Percentiles rank a stretch among this genome's conserved stretches.
Conservation (phyloP, 306 rosid species). For the Clitoria ternatea region DNA sequence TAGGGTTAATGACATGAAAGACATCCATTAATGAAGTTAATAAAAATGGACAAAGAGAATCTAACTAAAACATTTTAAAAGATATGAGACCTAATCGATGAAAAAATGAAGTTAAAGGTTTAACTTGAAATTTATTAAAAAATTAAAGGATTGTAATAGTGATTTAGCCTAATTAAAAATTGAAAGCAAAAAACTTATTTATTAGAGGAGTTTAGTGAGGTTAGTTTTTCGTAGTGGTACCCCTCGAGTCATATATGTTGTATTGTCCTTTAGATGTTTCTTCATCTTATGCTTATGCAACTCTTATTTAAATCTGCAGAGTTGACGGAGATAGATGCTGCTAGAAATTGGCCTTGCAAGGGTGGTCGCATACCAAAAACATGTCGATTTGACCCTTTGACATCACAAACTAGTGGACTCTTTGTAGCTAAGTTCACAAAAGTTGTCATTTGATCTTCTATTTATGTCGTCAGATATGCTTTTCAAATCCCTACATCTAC, state of each 20-base stretch:
- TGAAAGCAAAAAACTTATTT: neutral
- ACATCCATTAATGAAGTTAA: too few relatives aligned
- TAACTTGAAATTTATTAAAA: too few relatives aligned
- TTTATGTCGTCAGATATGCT: neutral
- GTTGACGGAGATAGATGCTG: slow-evolving; percentile 57
- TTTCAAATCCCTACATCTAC: neutral
- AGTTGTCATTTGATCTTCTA: slow-evolving; percentile 29
- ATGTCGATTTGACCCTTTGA: slow-evolving; percentile 64
- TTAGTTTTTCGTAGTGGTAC: neutral
- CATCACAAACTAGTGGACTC: slow-evolving; percentile 83
- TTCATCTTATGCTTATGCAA: neutral
- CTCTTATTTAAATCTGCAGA: slow-evolving; percentile 33
- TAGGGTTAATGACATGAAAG: too few relatives aligned
- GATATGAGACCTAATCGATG: too few relatives aligned
- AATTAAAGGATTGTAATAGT: too few relatives aligned
- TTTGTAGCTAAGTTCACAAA: slow-evolving; percentile 70
- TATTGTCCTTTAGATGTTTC: neutral
- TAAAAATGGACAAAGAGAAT: too few relatives aligned
- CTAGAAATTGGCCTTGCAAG: slow-evolving; percentile 81
- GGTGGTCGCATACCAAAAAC: slow-evolving; percentile 55
- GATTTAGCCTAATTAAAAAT: too few relatives aligned
- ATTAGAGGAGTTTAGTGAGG: neutral
- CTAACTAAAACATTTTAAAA: too few relatives aligned
- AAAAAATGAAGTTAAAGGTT: too few relatives aligned
- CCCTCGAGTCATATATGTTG: neutral